Evolutionary conservation across 2,329 filamentous ascomycete genomes (phyloP), one percentile per base, ranked within the genome.

Genomic region (Purpureocillium lavendulum): DNA sequence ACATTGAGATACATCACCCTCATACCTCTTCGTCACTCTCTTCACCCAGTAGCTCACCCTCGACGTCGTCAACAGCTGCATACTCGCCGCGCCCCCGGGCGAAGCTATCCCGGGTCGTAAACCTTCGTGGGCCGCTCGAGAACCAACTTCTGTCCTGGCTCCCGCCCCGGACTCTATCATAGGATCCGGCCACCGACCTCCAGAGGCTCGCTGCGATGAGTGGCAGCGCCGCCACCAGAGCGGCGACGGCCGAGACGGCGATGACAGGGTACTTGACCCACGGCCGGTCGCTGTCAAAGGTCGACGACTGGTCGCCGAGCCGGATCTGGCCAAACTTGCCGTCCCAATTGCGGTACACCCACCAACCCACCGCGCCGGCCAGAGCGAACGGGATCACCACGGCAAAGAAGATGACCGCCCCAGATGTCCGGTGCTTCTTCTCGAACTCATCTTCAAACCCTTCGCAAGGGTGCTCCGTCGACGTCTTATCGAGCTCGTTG

Each of bases 281-380:
- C 2, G 83, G 77, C 33, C 81, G 77, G 38, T 94, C 83, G 46
- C 76, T 73, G 54, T 88, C 79, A 45, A 89, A 60, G 16, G 54
- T 60, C 43, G 54, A 53, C 39, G 54, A 55, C 49, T 65, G 63
- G 48, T 96, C 92, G 40, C 92, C 92, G 12, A 98, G 77, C 16
- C 87, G 77, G 57, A 98, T 90, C 57, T 90, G 82, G 10, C 92
- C 92, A 57, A 97, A 94, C 58, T 94, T 94, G 61, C 80, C 80
- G 51, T 80, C 81, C 86, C 87, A 96, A 62, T 85, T 85, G 44
- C 69, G 76, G 70, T 82, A 95, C 15, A 90, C 82, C 62, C 80
- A 96, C 69, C 85, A 96, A 30, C 92, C 92, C 12, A 83, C 71
- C 4, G 70, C 81, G 1, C 67, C 74, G 1, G 92, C 90, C 1